Evolutionary conservation across 2,329 filamentous ascomycete genomes (phyloP).

Genomic region (Helotiales sp.): DNA sequence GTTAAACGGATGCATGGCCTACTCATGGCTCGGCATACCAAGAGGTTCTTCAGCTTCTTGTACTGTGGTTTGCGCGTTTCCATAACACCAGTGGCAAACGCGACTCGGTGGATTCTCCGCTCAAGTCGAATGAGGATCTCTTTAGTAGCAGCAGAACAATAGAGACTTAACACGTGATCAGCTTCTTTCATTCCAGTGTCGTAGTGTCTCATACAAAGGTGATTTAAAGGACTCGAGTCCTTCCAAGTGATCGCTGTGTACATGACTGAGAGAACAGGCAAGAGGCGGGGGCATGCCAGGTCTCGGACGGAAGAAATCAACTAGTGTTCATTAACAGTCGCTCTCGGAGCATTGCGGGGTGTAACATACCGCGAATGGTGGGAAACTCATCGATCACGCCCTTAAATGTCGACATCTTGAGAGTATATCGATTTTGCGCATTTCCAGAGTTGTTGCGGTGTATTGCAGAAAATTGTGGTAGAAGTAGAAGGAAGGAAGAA

Average conservation of each 20-base stretch:
- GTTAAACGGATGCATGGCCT: neutral
- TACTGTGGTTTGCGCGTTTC: conserved; percentile 76
- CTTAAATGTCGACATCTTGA: conserved; percentile 73
- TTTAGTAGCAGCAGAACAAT: conserved; percentile 82
- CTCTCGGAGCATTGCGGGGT: neutral
- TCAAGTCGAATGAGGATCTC: conserved; percentile 81
- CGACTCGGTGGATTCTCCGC: conserved; percentile 76
- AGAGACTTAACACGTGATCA: conserved; percentile 54
- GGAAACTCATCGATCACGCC: conserved; percentile 76
- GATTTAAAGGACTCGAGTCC: conserved; percentile 76
- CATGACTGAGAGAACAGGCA: conserved; percentile 88
- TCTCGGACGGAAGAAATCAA: conserved; percentile 76
- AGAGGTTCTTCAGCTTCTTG: conserved; percentile 68
- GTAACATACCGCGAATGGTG: conserved; percentile 62
- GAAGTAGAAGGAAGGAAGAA: neutral
- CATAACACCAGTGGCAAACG: conserved; percentile 74
- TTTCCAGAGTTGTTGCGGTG: neutral
- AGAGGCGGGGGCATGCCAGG: conserved; percentile 60
- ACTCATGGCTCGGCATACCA: conserved; percentile 45
- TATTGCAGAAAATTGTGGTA: neutral
- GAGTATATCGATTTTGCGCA: neutral
- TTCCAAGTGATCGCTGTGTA: conserved; percentile 85
- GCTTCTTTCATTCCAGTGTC: conserved; percentile 4
- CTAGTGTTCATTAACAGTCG: conserved; percentile 40
- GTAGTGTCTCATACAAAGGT: conserved; percentile 59